Evolutionary conservation across 1,284 basidiomycete genomes (phyloP).

Genomic region (Melampsora larici-populina): DNA sequence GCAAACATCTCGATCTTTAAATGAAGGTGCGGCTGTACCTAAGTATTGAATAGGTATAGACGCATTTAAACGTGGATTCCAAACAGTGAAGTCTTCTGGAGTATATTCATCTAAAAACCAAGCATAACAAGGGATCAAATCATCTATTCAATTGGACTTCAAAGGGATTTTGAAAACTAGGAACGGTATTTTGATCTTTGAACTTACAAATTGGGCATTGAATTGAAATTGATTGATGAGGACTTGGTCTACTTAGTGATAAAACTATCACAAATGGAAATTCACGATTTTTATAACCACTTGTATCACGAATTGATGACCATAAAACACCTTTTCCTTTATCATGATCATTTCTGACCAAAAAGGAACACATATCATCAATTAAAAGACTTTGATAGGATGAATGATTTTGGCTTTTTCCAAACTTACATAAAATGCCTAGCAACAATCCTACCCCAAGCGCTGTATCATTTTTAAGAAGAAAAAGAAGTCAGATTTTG

Average conservation of each 20-base stretch:
- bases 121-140: no score
- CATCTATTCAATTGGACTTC: neutral
- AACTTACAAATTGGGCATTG: neutral
- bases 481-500: neutral
- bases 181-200: neutral
- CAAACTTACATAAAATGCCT: conserved; percentile 37
- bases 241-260: conserved; percentile 21
- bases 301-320: conserved; percentile 29
- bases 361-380: neutral
- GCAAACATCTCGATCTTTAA: neutral
- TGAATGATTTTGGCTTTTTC: neutral
- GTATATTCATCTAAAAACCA: conserved; percentile 26
- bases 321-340: conserved; percentile 31
- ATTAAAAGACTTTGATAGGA: neutral
- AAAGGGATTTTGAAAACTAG: neutral
- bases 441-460: conserved; percentile 34
- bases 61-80: conserved; percentile 31
- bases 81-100: conserved; percentile 33
- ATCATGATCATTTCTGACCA: conserved; percentile 12
- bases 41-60: conserved; percentile 28
- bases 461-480: conserved; percentile 1
- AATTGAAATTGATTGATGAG: neutral
- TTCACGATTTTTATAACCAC: conserved; percentile 14
- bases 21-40: conserved; percentile 7
- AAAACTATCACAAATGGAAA: conserved; percentile 34